Base-by-base conservation (phyloP, 225 moss, liverwort and hornwort genomes). In the Polytrichum commune region DNA sequence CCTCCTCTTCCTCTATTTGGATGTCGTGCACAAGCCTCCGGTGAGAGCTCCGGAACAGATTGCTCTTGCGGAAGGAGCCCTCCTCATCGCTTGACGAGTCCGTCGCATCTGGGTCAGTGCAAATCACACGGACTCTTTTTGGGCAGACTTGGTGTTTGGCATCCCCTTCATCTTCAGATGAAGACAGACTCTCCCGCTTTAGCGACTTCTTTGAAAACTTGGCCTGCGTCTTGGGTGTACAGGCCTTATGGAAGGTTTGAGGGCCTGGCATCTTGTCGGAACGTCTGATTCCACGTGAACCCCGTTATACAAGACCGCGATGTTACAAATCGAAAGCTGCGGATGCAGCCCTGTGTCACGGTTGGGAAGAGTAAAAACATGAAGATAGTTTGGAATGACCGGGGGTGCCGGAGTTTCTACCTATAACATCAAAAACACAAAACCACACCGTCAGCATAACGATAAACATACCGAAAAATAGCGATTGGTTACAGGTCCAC, bases 11-110 rank as follows among this genome's bases (percentile, higher is more conserved):
- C 19, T 67, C 71, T 57, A 78, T 65, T 3, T 73, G 55, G 53
- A 83, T 79, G 62, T 83, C 76, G 7, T 79, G 76, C 27, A 79
- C 79, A 7, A 71, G 64, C 19, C 70, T 38, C 19, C 63, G 62
- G 13, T 72, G 69, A 0, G 74, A 75, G 55, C 54, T 75, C 0
- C 77, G 58, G 55, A 76, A 53, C 5, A 74, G 70, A 4, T 79
- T 72, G 24, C 78, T 66, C 6, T 62, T 79, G 10, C 79, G 24
- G 24, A 79, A 83, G 4, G 69, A 75, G 2, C 74, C 76, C 16
- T 86, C 89, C 62, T 76, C 73, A 4, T 74, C 77, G 13, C 77
- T 82, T 1, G 74, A 78, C 18, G 74, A 82, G 57, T 82, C 77
- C 5, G 77, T 82, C 1, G 81, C 81, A 46, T 82, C 77, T 0